Conservation (phyloP, 164 flowering plant genomes). For the Litsea cubeba region DNA sequence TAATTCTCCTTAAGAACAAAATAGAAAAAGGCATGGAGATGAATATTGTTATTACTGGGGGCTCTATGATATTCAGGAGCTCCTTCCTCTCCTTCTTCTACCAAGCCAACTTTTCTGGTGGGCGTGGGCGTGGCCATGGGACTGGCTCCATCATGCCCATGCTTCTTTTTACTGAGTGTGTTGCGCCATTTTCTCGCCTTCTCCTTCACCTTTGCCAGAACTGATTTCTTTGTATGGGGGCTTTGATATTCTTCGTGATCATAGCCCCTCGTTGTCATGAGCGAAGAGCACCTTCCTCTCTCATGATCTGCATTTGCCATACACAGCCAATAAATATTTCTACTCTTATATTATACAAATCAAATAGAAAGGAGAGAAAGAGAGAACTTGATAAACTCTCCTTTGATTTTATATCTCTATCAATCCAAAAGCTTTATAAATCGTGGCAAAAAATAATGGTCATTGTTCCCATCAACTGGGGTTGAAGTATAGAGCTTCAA, state of each 20-base stretch:
- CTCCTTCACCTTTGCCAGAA: slow-evolving; percentile 62
- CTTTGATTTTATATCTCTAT: too few species aligned
- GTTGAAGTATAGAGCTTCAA: too few species aligned
- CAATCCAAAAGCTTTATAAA: too few species aligned
- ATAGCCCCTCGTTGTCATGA: slow-evolving; percentile 26
- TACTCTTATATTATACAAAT: background rate
- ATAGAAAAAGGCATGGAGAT: too few species aligned
- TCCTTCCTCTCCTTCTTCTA: slow-evolving; percentile 37
- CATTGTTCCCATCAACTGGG: too few species aligned
- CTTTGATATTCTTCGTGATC: slow-evolving; percentile 42
- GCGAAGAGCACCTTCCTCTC: background rate
- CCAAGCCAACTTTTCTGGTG: slow-evolving; percentile 50
- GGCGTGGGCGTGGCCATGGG: slow-evolving; percentile 25
- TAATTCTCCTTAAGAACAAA: background rate
- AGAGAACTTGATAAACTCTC: too few species aligned
- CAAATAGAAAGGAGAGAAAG: too few species aligned
- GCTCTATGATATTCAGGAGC: slow-evolving; percentile 61
- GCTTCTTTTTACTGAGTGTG: slow-evolving; percentile 44
- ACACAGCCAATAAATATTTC: background rate
- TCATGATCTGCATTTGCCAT: slow-evolving; percentile 21
- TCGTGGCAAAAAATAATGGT: too few species aligned
- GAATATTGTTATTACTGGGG: slow-evolving; percentile 41
- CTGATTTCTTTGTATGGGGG: slow-evolving; percentile 54
- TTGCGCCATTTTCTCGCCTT: slow-evolving; percentile 54
- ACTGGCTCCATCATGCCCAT: slow-evolving; percentile 23